phyloP scores from a whole-genome alignment of 139 green algal species.

The Chlamydomonas sp. region DNA sequence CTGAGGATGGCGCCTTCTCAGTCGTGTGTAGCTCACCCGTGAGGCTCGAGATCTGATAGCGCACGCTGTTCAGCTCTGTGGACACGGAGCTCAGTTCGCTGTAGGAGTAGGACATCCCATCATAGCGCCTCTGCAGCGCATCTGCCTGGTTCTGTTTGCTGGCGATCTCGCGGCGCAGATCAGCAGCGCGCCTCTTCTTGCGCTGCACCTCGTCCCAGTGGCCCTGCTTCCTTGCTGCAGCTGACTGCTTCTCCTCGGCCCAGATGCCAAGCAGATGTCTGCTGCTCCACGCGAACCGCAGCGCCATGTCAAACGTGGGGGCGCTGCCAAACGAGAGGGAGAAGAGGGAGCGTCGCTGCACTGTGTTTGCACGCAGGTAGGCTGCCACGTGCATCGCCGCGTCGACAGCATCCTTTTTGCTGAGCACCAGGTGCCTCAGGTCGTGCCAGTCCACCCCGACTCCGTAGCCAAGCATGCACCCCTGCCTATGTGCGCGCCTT shows the following conservation, averaged over 20 bases:
- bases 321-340: slow-evolving; percentile 6
- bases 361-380: slow-evolving; percentile 27
- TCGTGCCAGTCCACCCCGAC: slow-evolving; percentile 19
- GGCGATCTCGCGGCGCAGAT: background rate
- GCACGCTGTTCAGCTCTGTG: background rate
- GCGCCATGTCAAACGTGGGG: slow-evolving; percentile 31
- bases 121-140: background rate
- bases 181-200: slow-evolving; percentile 22
- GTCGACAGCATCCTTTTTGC: slow-evolving; percentile 20
- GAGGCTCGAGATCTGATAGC: too few species aligned
- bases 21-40: background rate
- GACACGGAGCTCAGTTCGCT: background rate
- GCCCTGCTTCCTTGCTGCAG: slow-evolving; percentile 2
- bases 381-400: slow-evolving; percentile 30
- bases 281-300: slow-evolving; percentile 12
- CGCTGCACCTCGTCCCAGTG: slow-evolving; percentile 39
- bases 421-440: slow-evolving; percentile 45
- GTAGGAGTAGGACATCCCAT: background rate
- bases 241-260: slow-evolving; percentile 18
- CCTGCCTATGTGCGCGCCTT: too few species aligned
- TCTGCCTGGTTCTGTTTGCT: background rate
- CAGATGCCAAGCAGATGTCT: background rate
- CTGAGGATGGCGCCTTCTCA: slow-evolving; percentile 16
- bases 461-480: slow-evolving; percentile 24
- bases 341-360: slow-evolving; percentile 15